These are phyloP conservation scores for Abortiporus biennis DNA, from an alignment of 1,284 basidiomycete species.

Conservation along the genomic window DNA sequence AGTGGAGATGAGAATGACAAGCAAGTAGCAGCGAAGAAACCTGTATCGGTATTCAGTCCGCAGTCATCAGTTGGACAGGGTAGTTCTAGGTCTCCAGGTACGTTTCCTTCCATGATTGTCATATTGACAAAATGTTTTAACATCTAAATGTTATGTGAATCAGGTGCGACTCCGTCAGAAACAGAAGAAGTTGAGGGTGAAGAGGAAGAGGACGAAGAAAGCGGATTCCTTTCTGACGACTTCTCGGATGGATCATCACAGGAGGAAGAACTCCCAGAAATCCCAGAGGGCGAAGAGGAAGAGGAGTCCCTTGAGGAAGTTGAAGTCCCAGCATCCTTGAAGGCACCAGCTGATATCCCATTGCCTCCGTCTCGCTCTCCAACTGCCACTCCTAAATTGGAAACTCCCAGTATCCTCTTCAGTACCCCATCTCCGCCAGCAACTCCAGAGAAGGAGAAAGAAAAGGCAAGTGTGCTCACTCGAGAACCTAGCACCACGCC, in stretches of 20 bases:
- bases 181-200: constrained; percentile 21
- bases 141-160: background rate
- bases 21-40: constrained; percentile 9
- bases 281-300: constrained; percentile 15
- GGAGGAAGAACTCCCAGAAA: constrained; percentile 18
- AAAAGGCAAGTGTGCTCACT: constrained; percentile 10
- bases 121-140: background rate
- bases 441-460: constrained; percentile 7
- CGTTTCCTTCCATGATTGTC: too few relatives aligned
- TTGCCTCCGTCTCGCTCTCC: background rate
- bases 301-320: constrained; percentile 25
- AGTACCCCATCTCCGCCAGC: constrained; percentile 9
- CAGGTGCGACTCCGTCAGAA: constrained; percentile 3
- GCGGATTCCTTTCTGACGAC: constrained; percentile 23
- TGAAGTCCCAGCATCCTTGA: constrained; percentile 15
- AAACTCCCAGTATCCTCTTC: constrained; percentile 7
- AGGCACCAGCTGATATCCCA: constrained; percentile 8
- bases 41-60: constrained; percentile 10
- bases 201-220: constrained; percentile 24
- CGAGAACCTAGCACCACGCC: constrained; percentile 41
- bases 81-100: too few relatives aligned
- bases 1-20: constrained; percentile 17
- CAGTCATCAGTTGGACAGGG: constrained; percentile 1
- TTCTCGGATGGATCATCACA: constrained; percentile 18
- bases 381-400: background rate